Conservation (phyloP, 1,284 basidiomycete species). For the Golubevia sp. region DNA sequence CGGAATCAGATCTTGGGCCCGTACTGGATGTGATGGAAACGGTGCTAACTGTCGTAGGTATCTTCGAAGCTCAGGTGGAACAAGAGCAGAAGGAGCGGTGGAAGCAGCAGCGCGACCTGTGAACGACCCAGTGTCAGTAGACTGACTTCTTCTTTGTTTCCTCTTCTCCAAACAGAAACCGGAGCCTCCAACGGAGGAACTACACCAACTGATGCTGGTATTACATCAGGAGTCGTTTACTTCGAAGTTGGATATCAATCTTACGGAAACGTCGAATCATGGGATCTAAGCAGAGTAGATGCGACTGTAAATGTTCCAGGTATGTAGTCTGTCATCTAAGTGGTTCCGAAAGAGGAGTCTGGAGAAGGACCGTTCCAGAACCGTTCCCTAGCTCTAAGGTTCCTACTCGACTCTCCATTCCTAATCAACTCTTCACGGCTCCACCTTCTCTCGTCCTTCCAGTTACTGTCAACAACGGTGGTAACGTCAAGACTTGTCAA, state of each 20-base stretch:
- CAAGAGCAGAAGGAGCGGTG: too few species aligned
- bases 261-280: conserved; percentile 11
- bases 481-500: conserved; percentile 8
- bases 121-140: too few species aligned
- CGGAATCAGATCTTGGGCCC: conserved; percentile 26
- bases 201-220: conserved; percentile 21
- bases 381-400: background rate
- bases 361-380: background rate
- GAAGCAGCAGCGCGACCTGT: too few species aligned
- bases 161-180: conserved; percentile 1
- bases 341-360: background rate
- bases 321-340: background rate
- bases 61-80: too few species aligned
- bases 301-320: conserved; percentile 13
- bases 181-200: conserved; percentile 24
- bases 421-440: background rate
- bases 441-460: too few species aligned
- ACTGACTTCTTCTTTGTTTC: background rate
- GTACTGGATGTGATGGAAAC: conserved; percentile 21
- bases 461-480: conserved; percentile 5
- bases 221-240: conserved; percentile 16
- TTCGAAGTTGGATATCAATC: conserved; percentile 11
- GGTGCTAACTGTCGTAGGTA: conserved; percentile 22
- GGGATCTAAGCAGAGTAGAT: conserved; percentile 18
- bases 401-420: conserved; percentile 1